A percentile compares a stretch with the other conserved stretches of the same genome.
Conservation (phyloP, 805 yeast genomes). For the Saccharomycopsis sp. region DNA sequence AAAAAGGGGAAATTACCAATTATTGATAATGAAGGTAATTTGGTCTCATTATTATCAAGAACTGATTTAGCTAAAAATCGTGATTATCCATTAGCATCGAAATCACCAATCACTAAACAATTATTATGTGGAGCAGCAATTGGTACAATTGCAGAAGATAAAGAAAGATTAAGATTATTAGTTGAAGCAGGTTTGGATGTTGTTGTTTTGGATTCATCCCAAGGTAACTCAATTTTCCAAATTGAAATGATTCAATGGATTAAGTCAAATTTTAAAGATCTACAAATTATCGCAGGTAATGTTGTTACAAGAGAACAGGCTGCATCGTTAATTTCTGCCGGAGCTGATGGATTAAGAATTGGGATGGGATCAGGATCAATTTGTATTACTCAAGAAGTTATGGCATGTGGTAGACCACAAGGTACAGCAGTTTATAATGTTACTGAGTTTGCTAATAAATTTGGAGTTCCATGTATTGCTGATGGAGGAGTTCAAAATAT, state of each 20-base stretch:
- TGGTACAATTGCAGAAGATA: constrained; percentile 90
- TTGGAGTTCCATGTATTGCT: constrained; percentile 98
- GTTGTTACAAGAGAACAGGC: constrained; percentile 99
- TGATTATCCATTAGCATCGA: constrained; percentile 90
- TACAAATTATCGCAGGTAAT: constrained; percentile 94
- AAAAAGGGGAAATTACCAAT: constrained; percentile 98
- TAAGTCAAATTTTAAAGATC: constrained; percentile 68
- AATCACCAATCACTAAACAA: constrained; percentile 89
- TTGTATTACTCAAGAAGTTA: constrained; percentile 98
- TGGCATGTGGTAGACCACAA: constrained; percentile 99
- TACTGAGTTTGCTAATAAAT: constrained; percentile 85
- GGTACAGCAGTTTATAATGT: constrained; percentile 98
- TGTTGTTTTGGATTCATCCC: constrained; percentile 91
- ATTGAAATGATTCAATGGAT: constrained; percentile 88
- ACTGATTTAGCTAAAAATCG: constrained; percentile 96
- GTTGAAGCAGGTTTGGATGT: constrained; percentile 97
- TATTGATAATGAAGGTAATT: constrained; percentile 66
- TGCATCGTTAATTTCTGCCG: constrained; percentile 87
- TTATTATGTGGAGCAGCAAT: constrained; percentile 97
- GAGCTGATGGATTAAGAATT: constrained; percentile 96
- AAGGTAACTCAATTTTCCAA: constrained; percentile 96
- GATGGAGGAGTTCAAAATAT: constrained; percentile 99
- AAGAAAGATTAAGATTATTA: constrained; percentile 71
- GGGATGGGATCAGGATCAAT: constrained; percentile 99
- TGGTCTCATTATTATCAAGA: constrained; percentile 86